phyloP scores from a whole-genome alignment of 805 yeast species.

The Ogataea polymorpha region DNA sequence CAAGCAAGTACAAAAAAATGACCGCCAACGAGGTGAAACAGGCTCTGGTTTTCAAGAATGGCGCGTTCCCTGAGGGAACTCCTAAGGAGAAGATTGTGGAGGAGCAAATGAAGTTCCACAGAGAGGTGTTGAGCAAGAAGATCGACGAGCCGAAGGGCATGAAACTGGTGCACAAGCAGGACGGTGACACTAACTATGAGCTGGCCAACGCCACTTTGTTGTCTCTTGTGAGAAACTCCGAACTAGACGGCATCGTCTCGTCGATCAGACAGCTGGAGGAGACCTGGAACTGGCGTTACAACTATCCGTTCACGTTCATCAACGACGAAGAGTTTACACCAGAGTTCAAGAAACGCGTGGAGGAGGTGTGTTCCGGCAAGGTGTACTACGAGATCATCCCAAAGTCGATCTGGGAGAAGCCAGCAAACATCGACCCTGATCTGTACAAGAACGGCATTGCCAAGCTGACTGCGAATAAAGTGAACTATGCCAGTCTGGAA shows the following conservation, averaged over 20 bases:
- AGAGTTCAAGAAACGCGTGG: conserved; percentile 48
- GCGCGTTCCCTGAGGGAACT: conserved; percentile 15
- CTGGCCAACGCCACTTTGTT: conserved; percentile 68
- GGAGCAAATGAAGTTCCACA: conserved; percentile 38
- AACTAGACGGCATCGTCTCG: conserved; percentile 43
- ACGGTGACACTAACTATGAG: conserved; percentile 18
- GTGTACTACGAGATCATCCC: conserved; percentile 33
- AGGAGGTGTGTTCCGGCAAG: conserved; percentile 32
- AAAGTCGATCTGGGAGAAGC: conserved; percentile 56
- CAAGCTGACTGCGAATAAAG: conserved; percentile 37
- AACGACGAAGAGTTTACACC: conserved; percentile 66
- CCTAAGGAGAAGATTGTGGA: conserved; percentile 31
- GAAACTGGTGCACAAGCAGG: conserved; percentile 24
- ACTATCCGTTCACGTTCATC: conserved; percentile 74
- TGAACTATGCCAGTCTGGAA: conserved; percentile 72
- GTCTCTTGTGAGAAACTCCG: conserved; percentile 67
- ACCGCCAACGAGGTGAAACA: conserved; percentile 15
- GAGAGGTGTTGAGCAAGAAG: conserved; percentile 32
- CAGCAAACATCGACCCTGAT: conserved; percentile 48
- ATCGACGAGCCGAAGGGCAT: conserved; percentile 47
- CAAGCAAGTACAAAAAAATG: conserved; percentile 3
- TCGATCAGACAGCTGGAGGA: conserved; percentile 60
- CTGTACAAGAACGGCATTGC: conserved; percentile 18
- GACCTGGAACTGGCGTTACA: conserved; percentile 61
- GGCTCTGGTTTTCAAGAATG: conserved; percentile 14